phyloP scores from a whole-genome alignment of 106 monocot species.

The Platanthera guangdongensis region DNA sequence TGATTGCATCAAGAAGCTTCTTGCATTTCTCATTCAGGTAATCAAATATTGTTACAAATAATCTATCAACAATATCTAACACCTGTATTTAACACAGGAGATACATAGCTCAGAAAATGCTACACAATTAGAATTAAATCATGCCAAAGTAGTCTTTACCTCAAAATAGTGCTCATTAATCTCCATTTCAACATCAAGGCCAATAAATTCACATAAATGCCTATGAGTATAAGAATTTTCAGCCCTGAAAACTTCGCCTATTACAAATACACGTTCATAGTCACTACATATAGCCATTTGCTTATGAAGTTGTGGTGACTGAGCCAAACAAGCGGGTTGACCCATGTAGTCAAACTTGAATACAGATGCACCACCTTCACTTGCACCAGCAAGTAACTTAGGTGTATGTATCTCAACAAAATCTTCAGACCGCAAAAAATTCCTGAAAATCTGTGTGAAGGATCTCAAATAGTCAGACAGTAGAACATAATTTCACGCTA shows the following conservation, averaged over 20 bases:
- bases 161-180: conserved; percentile 89
- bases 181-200: conserved; percentile 94
- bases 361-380: conserved; percentile 91
- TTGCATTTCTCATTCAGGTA: conserved; percentile 73
- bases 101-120: not conserved
- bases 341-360: conserved; percentile 88
- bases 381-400: conserved; percentile 64
- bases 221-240: conserved; percentile 86
- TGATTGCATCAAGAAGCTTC: conserved; percentile 66
- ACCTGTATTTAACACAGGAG: conserved; percentile 36
- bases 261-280: conserved; percentile 82
- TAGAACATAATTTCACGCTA: not conserved
- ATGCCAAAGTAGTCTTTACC: conserved; percentile 22
- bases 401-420: conserved; percentile 75
- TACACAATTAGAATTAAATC: not conserved
- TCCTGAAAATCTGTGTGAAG: conserved; percentile 47
- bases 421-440: conserved; percentile 42
- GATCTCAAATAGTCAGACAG: not conserved
- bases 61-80: conserved; percentile 70
- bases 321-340: conserved; percentile 84
- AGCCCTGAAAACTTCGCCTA: conserved; percentile 83
- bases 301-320: conserved; percentile 81
- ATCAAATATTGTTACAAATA: conserved; percentile 88
- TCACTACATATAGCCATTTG: conserved; percentile 85
- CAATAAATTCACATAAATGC: conserved; percentile 82